A percentile compares a stretch with the other conserved stretches of the same genome.
Evolutionary conservation across 306 rosid species (phyloP).

Genomic region (Betula pendula): DNA sequence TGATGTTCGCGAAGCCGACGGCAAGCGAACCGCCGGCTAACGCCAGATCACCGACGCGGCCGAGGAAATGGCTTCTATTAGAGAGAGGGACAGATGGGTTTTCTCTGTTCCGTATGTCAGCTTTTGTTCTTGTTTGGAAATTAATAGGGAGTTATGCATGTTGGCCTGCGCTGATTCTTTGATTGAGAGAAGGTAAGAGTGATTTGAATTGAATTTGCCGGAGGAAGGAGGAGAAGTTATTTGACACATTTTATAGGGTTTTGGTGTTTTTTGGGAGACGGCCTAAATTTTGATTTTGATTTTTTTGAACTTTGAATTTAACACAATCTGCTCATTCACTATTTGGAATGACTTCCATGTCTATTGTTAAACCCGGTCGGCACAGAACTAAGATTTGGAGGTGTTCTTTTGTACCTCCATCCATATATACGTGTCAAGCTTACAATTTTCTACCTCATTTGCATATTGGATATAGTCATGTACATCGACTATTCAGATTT

Average conservation of each 20-base stretch:
- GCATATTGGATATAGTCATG: no score
- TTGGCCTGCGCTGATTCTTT: not conserved
- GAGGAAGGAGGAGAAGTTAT: not conserved
- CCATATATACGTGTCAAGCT: not conserved
- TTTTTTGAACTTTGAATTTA: constrained; percentile 10
- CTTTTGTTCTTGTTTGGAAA: constrained; percentile 23
- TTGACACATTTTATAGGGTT: constrained; percentile 43
- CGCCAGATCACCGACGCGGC: no score
- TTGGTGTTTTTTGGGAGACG: no score
- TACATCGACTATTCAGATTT: not conserved
- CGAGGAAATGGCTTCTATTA: constrained; percentile 48
- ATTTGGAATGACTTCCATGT: constrained; percentile 19
- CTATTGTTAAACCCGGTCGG: constrained; percentile 5
- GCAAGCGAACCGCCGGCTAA: no score
- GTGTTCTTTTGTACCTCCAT: no score
- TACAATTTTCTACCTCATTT: not conserved
- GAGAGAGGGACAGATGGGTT: constrained; percentile 31
- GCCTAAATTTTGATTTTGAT: no score
- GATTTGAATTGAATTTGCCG: constrained; percentile 26
- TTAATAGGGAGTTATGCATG: constrained; percentile 31
- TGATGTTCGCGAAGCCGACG: no score
- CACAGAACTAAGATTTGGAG: constrained; percentile 35
- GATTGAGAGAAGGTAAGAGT: not conserved
- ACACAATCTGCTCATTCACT: not conserved
- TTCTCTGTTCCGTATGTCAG: constrained; percentile 9